Conservation (phyloP, 2,329 filamentous ascomycete species). For the Alternaria infectoria region DNA sequence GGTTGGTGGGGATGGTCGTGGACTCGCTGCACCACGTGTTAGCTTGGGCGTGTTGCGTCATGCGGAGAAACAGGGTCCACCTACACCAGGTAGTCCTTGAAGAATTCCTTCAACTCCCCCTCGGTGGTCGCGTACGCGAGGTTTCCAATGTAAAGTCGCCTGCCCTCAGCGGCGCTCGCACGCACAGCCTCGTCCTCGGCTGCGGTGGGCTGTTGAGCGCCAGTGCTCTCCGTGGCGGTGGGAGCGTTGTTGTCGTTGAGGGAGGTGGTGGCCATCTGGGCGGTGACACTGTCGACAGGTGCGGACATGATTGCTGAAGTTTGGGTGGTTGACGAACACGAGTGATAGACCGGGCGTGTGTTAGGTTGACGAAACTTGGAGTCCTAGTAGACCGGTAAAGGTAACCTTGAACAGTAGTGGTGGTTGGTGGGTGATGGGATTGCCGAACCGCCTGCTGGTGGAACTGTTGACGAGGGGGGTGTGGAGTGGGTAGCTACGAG, state of each 20-base stretch:
- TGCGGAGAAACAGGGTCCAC: constrained; percentile 53
- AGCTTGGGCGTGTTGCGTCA: constrained; percentile 20
- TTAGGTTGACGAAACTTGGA: constrained; percentile 51
- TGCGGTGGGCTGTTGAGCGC: constrained; percentile 69
- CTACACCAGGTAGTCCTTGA: constrained; percentile 99
- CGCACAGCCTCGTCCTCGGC: constrained; percentile 88
- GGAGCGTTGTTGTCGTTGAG: constrained; percentile 58
- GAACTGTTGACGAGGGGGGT: constrained; percentile 60
- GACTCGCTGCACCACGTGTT: constrained; percentile 73
- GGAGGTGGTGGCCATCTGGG: constrained; percentile 69
- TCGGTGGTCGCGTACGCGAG: constrained; percentile 99
- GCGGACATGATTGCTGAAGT: constrained; percentile 79
- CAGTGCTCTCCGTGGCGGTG: constrained; percentile 55
- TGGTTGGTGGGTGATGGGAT: constrained; percentile 41
- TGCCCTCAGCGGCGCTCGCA: constrained; percentile 96
- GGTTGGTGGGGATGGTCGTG: constrained; percentile 99
- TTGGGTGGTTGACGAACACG: constrained; percentile 63
- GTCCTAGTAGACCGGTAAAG: constrained; percentile 51
- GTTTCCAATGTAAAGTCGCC: constrained; percentile 99
- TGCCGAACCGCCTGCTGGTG: constrained; percentile 57
- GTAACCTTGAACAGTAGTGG: constrained; percentile 48
- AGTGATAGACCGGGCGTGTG: constrained; percentile 45
- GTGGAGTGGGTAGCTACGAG: constrained; percentile 59
- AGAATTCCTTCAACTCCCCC: constrained; percentile 99
- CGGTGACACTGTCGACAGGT: constrained; percentile 77